phyloP scores from a whole-genome alignment of 129 eudicot genomes.

The Lonicera japonica region DNA sequence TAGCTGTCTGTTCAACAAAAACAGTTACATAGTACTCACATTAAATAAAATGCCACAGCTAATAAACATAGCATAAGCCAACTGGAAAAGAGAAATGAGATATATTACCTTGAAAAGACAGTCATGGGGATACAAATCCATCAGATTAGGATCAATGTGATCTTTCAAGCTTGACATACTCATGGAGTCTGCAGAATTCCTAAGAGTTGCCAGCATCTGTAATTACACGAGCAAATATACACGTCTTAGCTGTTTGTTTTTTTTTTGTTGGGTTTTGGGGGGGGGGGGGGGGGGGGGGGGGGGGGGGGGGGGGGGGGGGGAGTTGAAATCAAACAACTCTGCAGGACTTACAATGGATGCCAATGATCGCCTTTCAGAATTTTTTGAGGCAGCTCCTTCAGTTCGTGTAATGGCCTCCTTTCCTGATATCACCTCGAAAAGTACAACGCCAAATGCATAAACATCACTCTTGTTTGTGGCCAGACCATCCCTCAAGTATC shows the following conservation, averaged over 20 bases:
- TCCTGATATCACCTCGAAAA: constrained; percentile 82
- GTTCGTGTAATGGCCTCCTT: constrained; percentile 81
- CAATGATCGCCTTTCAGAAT: constrained; percentile 66
- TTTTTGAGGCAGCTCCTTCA: constrained; percentile 46
- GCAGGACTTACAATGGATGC: constrained; percentile 77
- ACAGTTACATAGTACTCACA: background rate
- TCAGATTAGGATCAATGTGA: constrained; percentile 71
- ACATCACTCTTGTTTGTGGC: constrained; percentile 88
- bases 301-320: too few species aligned
- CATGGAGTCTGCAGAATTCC: constrained; percentile 76
- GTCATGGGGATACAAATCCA: constrained; percentile 91
- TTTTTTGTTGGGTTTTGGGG: too few species aligned
- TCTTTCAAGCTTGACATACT: constrained; percentile 76
- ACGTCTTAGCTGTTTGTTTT: too few species aligned
- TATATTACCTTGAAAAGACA: constrained; percentile 79
- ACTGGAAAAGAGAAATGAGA: background rate
- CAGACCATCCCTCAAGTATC: constrained; percentile 79
- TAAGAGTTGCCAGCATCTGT: constrained; percentile 88
- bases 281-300: too few species aligned
- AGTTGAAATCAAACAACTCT: too few species aligned
- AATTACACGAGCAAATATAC: constrained; percentile 9
- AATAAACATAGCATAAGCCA: background rate
- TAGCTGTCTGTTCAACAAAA: constrained; percentile 51
- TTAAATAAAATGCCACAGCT: background rate
- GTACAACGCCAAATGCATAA: constrained; percentile 92